A percentile compares a stretch with the other conserved stretches of the same genome.
These are phyloP conservation scores for Candida insectorum DNA, from an alignment of 805 yeast genomes.

Conservation along the genomic window DNA sequence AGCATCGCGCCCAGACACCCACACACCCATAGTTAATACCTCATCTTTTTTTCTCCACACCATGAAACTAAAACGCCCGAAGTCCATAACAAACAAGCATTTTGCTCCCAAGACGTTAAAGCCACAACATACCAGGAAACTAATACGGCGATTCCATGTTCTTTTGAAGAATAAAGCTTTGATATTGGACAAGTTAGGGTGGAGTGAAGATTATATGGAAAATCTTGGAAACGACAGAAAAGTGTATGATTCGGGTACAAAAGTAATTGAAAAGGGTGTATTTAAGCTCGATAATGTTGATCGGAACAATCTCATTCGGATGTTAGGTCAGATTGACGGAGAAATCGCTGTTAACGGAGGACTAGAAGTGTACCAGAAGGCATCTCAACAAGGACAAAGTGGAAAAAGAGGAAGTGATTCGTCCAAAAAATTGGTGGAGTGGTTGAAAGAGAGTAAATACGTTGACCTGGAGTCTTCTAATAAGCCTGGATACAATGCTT, in stretches of 20 bases:
- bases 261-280: background rate
- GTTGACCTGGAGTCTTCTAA: conserved; percentile 4
- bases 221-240: background rate
- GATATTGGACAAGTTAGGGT: conserved; percentile 31
- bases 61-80: too few species aligned
- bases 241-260: conserved; percentile 7
- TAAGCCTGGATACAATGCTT: conserved; percentile 31
- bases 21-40: too few species aligned
- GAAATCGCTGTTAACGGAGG: conserved; percentile 74
- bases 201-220: conserved; percentile 14
- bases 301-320: conserved; percentile 15
- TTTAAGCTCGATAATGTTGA: conserved; percentile 9
- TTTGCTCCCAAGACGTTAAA: conserved; percentile 48
- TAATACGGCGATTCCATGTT: conserved; percentile 76
- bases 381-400: conserved; percentile 83
- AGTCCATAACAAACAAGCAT: conserved; percentile 27
- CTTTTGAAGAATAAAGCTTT: conserved; percentile 54
- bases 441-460: conserved; percentile 43
- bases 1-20: too few species aligned
- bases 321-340: conserved; percentile 54
- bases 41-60: too few species aligned
- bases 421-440: conserved; percentile 71
- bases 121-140: conserved; percentile 67
- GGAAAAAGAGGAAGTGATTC: conserved; percentile 86
- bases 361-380: conserved; percentile 71